phyloP scores from a whole-genome alignment of 2,329 filamentous ascomycete species.

The Penicillium hesseltinei region DNA sequence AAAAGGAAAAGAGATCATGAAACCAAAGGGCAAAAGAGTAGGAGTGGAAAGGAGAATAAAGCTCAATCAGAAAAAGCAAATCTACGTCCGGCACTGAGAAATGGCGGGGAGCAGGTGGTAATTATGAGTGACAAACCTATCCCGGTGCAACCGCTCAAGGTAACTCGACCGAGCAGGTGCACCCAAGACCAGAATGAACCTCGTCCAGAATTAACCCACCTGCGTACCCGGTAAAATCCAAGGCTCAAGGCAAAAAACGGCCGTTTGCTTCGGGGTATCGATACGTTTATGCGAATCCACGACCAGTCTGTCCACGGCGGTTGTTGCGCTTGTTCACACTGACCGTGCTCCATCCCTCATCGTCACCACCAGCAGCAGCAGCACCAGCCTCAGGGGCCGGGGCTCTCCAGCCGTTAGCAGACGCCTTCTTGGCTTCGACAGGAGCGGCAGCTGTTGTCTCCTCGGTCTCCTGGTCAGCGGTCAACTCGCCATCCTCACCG shows the following conservation, averaged over 20 bases:
- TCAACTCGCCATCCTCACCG: constrained; percentile 48
- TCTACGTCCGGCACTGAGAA: neutral
- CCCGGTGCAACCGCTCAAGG: neutral
- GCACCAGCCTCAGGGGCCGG: constrained; percentile 26
- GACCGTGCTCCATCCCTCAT: constrained; percentile 52
- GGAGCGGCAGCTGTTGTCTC: constrained; percentile 44
- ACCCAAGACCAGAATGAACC: neutral
- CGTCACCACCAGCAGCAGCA: constrained; percentile 32
- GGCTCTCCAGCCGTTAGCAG: constrained; percentile 46
- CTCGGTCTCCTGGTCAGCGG: constrained; percentile 52
- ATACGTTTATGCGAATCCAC: constrained; percentile 42
- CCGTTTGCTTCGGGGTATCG: constrained; percentile 33
- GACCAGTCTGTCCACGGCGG: constrained; percentile 42
- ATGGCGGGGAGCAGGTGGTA: constrained; percentile 1
- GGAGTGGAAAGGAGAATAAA: constrained; percentile 12
- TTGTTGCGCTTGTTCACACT: constrained; percentile 45
- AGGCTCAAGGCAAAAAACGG: constrained; percentile 6
- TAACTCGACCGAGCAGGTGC: neutral
- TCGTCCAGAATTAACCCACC: constrained; percentile 9
- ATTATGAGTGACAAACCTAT: constrained; percentile 7
- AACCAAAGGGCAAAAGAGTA: constrained; percentile 23
- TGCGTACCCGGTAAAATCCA: constrained; percentile 11
- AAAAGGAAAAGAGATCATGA: constrained; percentile 30
- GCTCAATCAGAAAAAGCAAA: constrained; percentile 15
- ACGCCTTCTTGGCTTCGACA: constrained; percentile 55